A percentile compares a stretch with the other conserved stretches of the same genome.
These are phyloP conservation scores for Saccharomyces uvarum DNA, from an alignment of 1,139 yeast genomes.

Conservation along the genomic window DNA sequence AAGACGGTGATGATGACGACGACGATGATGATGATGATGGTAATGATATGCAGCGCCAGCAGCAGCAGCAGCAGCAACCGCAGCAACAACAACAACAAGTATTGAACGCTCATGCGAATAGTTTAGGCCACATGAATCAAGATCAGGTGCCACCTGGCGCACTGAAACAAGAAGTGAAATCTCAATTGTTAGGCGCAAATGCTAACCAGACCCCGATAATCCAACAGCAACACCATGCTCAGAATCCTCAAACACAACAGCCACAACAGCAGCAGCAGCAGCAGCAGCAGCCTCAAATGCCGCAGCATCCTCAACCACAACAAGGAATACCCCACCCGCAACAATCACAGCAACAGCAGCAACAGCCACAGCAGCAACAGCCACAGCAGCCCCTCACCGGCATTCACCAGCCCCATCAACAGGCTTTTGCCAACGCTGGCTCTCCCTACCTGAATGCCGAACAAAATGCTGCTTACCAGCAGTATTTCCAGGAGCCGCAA, in stretches of 20 bases:
- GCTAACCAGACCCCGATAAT: constrained; percentile 4
- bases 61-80: constrained; percentile 13
- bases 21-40: constrained; percentile 1
- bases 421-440: constrained; percentile 11
- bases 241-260: not conserved
- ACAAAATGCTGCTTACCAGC: constrained; percentile 50
- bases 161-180: not conserved
- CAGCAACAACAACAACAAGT: constrained; percentile 9
- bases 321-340: constrained; percentile 13
- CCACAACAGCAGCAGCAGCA: constrained; percentile 12
- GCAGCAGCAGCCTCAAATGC: constrained; percentile 14
- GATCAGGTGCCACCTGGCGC: not conserved
- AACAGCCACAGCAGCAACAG: constrained; percentile 12
- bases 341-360: constrained; percentile 6
- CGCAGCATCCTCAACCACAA: constrained; percentile 18
- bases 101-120: not conserved
- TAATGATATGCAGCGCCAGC: constrained; percentile 4
- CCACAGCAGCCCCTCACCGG: constrained; percentile 14
- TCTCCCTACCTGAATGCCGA: constrained; percentile 45
- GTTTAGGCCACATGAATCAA: not conserved
- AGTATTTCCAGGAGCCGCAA: constrained; percentile 48
- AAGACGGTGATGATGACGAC: constrained; percentile 26
- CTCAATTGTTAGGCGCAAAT: not conserved
- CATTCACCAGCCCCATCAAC: constrained; percentile 3
- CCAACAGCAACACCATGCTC: constrained; percentile 10